Conservation (phyloP, 169 alveolate genomes). For the Cryptosporidium viatorum region DNA sequence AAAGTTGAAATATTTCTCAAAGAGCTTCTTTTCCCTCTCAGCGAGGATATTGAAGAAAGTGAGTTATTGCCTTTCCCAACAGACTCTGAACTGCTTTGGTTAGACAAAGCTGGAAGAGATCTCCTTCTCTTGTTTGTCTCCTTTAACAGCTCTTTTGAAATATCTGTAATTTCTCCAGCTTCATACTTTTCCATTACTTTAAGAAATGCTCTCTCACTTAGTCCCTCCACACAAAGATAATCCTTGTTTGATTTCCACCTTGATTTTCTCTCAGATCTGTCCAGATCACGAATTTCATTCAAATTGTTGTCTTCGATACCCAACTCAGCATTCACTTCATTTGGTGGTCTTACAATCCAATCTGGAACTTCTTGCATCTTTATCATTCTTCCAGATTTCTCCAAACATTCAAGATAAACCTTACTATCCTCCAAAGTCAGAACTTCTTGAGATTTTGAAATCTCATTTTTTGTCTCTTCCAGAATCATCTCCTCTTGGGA, state of each 20-base stretch:
- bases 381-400: slow-evolving; percentile 51
- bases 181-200: slow-evolving; percentile 60
- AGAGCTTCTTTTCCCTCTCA: slow-evolving; percentile 1
- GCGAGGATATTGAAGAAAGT: background rate
- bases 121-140: slow-evolving; percentile 48
- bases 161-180: slow-evolving; percentile 45
- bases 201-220: slow-evolving; percentile 57
- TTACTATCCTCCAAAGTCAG: slow-evolving; percentile 23
- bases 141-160: slow-evolving; percentile 18
- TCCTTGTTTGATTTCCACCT: slow-evolving; percentile 68
- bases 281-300: slow-evolving; percentile 18
- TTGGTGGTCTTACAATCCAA: slow-evolving; percentile 71
- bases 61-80: background rate
- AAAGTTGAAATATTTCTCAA: slow-evolving; percentile 13
- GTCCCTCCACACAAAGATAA: slow-evolving; percentile 55
- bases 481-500: background rate
- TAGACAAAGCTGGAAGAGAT: background rate
- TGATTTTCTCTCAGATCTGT: slow-evolving; percentile 40
- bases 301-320: slow-evolving; percentile 26
- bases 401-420: slow-evolving; percentile 40
- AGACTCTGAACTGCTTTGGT: background rate
- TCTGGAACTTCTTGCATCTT: slow-evolving; percentile 48
- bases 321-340: slow-evolving; percentile 66
- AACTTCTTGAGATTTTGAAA: background rate
- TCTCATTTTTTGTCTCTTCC: background rate